Evolutionary conservation across 2,329 filamentous ascomycete genomes (phyloP).

Genomic region (Diaporthe capsici): DNA sequence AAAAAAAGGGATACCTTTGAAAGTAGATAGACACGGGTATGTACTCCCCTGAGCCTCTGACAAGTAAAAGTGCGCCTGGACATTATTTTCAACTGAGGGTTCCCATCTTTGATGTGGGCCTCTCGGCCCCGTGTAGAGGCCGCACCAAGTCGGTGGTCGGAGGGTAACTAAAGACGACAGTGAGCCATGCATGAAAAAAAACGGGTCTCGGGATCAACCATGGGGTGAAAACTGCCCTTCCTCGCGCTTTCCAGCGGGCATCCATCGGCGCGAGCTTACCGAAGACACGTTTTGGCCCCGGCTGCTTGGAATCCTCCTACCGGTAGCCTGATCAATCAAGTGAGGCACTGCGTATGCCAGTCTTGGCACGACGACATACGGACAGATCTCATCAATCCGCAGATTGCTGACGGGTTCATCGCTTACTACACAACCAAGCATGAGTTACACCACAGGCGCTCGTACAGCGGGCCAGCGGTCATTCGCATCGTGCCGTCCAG

Average conservation of each 20-base stretch:
- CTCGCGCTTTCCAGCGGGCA: slow-evolving; percentile 6
- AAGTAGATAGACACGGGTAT: neutral
- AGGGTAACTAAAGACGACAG: neutral
- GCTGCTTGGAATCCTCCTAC: neutral
- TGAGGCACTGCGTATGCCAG: neutral
- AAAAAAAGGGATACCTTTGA: neutral
- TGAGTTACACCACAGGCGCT: neutral
- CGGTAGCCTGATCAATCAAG: neutral
- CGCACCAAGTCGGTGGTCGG: slow-evolving; percentile 22
- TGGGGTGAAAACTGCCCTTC: neutral
- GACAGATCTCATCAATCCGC: neutral
- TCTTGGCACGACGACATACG: neutral
- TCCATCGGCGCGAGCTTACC: neutral
- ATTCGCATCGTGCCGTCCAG: too few relatives aligned
- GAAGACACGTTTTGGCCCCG: neutral
- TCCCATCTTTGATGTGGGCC: neutral
- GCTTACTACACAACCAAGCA: neutral
- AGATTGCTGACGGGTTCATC: neutral
- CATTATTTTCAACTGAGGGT: neutral
- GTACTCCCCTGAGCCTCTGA: neutral
- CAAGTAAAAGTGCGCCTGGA: neutral
- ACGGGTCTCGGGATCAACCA: slow-evolving; percentile 1
- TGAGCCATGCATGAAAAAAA: neutral
- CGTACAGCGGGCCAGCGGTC: neutral
- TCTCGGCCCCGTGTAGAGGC: slow-evolving; percentile 5